phyloP scores from a whole-genome alignment of 805 yeast genomes.

The Lachancea sp. region DNA sequence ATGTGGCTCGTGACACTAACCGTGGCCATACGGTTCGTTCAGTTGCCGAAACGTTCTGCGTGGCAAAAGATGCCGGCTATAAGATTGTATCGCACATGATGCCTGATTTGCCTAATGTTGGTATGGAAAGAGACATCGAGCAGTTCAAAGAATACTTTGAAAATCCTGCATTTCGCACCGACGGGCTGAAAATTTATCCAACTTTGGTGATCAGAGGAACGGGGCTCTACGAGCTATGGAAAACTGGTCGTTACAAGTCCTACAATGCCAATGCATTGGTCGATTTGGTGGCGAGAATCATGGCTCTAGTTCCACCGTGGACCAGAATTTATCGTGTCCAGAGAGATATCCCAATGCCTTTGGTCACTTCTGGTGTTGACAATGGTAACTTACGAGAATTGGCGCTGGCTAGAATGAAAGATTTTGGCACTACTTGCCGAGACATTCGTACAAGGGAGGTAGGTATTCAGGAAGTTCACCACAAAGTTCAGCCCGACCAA shows the following conservation, averaged over 20 bases:
- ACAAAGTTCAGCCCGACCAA: slow-evolving; percentile 93
- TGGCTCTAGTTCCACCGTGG: slow-evolving; percentile 98
- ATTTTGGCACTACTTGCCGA: slow-evolving; percentile 91
- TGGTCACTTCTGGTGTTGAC: slow-evolving; percentile 95
- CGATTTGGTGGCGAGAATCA: slow-evolving; percentile 89
- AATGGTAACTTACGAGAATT: slow-evolving; percentile 94
- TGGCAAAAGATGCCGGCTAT: slow-evolving; percentile 97
- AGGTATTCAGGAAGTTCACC: slow-evolving; percentile 97
- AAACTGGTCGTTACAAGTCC: slow-evolving; percentile 87
- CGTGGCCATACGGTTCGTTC: slow-evolving; percentile 96
- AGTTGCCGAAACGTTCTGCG: slow-evolving; percentile 90
- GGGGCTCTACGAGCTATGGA: slow-evolving; percentile 95
- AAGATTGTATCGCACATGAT: slow-evolving; percentile 98
- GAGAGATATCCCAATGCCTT: slow-evolving; percentile 98
- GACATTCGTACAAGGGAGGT: slow-evolving; percentile 98
- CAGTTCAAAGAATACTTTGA: slow-evolving; percentile 96
- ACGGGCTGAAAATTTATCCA: slow-evolving; percentile 92
- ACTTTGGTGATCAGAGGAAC: slow-evolving; percentile 96
- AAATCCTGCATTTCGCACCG: slow-evolving; percentile 94
- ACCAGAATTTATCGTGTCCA: slow-evolving; percentile 97
- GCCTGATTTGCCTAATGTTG: slow-evolving; percentile 98
- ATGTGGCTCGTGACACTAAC: slow-evolving; percentile 96
- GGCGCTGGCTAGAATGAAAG: slow-evolving; percentile 96
- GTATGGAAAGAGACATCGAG: slow-evolving; percentile 95
- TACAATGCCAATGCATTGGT: slow-evolving; percentile 91